A percentile compares a stretch with the other conserved stretches of the same genome.
These are phyloP conservation scores for Phalaenopsis aphrodite DNA, from an alignment of 106 monocot genomes.

Conservation along the genomic window DNA sequence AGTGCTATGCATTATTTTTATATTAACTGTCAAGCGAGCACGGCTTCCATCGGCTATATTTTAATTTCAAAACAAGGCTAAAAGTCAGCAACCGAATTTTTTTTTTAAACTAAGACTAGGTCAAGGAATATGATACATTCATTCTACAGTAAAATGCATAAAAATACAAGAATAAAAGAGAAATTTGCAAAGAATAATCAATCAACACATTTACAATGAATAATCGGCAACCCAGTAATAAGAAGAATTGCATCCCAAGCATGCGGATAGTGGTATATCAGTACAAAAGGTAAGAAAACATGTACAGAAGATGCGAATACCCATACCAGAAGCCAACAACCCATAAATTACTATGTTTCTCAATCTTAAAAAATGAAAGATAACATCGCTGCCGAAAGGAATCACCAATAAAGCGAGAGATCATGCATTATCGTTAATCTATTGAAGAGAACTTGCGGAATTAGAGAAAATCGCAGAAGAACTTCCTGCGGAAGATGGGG, in stretches of 20 bases:
- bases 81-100: neutral
- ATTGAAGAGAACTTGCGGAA: too few relatives aligned
- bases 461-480: neutral
- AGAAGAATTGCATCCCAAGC: neutral
- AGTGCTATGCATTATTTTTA: too few relatives aligned
- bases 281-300: neutral
- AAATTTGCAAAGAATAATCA: neutral
- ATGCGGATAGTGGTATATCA: neutral
- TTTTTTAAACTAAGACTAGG: neutral
- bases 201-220: neutral
- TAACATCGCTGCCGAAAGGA: too few relatives aligned
- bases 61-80: too few relatives aligned
- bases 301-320: neutral
- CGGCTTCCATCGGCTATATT: too few relatives aligned
- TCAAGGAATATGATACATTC: neutral
- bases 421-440: neutral
- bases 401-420: neutral
- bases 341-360: neutral
- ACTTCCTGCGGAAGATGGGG: neutral
- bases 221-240: neutral
- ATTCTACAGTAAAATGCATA: neutral
- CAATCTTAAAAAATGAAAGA: neutral
- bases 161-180: neutral
- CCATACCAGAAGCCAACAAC: neutral
- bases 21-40: too few relatives aligned